Evolutionary conservation across 2,329 filamentous ascomycete genomes (phyloP).

Genomic region (Colletotrichum eremochloae): DNA sequence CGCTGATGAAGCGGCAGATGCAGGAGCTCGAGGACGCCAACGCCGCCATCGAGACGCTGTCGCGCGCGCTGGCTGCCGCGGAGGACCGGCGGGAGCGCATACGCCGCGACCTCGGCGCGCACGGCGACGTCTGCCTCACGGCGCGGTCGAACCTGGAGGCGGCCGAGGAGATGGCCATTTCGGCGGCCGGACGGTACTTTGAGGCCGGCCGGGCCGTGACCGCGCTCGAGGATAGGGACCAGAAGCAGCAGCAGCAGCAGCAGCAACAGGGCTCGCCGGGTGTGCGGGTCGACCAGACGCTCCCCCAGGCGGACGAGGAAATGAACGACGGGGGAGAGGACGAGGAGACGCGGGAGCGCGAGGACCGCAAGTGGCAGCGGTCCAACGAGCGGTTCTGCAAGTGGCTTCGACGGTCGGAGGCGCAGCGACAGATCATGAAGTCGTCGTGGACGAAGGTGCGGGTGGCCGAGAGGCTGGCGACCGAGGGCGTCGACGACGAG

Average conservation of each 20-base stretch:
- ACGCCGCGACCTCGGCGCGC: constrained; percentile 21
- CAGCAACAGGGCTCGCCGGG: neutral
- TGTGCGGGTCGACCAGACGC: neutral
- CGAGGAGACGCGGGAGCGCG: neutral
- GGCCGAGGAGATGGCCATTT: constrained; percentile 40
- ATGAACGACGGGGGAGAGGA: neutral
- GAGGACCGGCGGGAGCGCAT: constrained; percentile 34
- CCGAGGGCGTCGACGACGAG: constrained; percentile 15
- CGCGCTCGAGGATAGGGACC: constrained; percentile 21
- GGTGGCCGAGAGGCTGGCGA: constrained; percentile 33
- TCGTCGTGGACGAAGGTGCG: constrained; percentile 40
- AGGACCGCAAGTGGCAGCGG: constrained; percentile 29
- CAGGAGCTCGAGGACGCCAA: constrained; percentile 40
- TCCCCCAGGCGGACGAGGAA: constrained; percentile 3
- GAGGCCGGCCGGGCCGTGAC: constrained; percentile 28
- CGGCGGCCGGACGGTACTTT: constrained; percentile 32
- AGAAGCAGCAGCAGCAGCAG: neutral
- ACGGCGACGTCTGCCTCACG: constrained; percentile 34
- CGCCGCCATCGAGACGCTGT: constrained; percentile 27
- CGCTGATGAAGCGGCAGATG: constrained; percentile 39
- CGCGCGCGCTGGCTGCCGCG: constrained; percentile 13
- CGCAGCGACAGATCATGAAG: constrained; percentile 40
- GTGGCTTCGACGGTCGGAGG: constrained; percentile 34
- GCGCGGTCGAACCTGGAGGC: constrained; percentile 33
- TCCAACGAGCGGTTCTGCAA: constrained; percentile 39